Conservation (phyloP, 257 asterid genomes). For the Solanum virginianum region DNA sequence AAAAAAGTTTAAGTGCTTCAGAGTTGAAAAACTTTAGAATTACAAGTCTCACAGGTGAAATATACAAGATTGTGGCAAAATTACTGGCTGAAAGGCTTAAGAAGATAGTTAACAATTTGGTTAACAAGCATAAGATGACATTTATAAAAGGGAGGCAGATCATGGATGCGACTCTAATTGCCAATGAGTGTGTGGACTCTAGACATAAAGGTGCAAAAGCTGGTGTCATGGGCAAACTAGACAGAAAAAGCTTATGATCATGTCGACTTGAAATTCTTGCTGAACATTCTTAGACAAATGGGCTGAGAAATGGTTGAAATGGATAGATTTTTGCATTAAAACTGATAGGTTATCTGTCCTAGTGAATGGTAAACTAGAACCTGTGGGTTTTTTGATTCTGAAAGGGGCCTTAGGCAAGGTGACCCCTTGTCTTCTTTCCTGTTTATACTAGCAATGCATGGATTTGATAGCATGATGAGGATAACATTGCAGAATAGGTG, state of each 20-base stretch:
- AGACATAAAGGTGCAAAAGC: not conserved
- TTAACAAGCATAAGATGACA: not conserved
- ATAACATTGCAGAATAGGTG: not conserved
- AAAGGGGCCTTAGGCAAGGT: not conserved
- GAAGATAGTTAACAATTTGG: not conserved
- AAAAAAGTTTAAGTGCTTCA: not conserved
- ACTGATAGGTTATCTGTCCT: not conserved
- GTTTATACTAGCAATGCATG: not conserved
- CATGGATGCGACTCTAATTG: not conserved
- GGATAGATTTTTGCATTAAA: not conserved
- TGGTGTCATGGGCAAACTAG: not conserved
- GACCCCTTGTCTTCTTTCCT: not conserved
- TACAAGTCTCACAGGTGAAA: not conserved
- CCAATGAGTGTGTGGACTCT: not conserved
- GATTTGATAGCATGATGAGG: not conserved
- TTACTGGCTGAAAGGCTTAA: not conserved
- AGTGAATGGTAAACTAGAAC: not conserved
- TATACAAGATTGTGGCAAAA: not conserved
- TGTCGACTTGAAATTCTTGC: not conserved
- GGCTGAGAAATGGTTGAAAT: not conserved
- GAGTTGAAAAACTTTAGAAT: not conserved
- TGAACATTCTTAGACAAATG: not conserved
- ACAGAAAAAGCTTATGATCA: not conserved
- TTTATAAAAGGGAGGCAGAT: not conserved
- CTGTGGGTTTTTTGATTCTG: not conserved